A percentile compares a stretch with the other conserved stretches of the same genome.
phyloP scores from a whole-genome alignment of 148 eudicot genomes.

The Nyssa sinensis region DNA sequence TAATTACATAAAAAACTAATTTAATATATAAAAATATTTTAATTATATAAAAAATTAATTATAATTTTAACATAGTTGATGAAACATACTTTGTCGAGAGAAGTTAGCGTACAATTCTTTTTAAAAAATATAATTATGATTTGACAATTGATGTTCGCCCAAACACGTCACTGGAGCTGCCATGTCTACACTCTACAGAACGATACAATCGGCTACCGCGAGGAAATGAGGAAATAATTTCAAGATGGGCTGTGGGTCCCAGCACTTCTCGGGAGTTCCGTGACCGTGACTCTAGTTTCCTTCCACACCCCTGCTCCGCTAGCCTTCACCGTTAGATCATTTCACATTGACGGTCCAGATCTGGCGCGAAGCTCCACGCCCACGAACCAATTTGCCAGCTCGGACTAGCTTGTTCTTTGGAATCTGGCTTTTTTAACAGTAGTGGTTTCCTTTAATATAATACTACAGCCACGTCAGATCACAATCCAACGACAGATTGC shows the following conservation, averaged over 20 bases:
- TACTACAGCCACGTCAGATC: conserved; percentile 39
- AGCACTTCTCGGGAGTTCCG: conserved; percentile 52
- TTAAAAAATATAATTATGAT: too few relatives aligned
- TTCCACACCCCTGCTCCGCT: conserved; percentile 11
- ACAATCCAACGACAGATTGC: conserved; percentile 23
- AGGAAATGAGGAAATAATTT: conserved; percentile 7
- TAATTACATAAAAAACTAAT: too few relatives aligned
- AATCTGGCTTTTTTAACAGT: conserved; percentile 10
- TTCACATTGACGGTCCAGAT: conserved; percentile 8
- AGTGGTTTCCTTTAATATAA: too few relatives aligned
- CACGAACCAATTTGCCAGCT: conserved; percentile 30
- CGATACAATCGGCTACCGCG: conserved; percentile 11
- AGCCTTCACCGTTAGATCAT: conserved; percentile 22
- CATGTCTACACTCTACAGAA: conserved; percentile 3
- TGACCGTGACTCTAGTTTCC: conserved; percentile 42
- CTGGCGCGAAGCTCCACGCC: conserved; percentile 1
- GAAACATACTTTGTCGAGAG: too few relatives aligned
- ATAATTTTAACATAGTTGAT: too few relatives aligned
- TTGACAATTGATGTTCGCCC: neutral
- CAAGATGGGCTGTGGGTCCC: conserved; percentile 31
- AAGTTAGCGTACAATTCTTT: too few relatives aligned
- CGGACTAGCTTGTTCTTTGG: conserved; percentile 13
- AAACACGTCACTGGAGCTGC: neutral
- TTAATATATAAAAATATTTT: too few relatives aligned
- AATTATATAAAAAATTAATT: too few relatives aligned